Base-by-base conservation (phyloP, 176 grass and related monocot species). In the Neostapfia colusana region DNA sequence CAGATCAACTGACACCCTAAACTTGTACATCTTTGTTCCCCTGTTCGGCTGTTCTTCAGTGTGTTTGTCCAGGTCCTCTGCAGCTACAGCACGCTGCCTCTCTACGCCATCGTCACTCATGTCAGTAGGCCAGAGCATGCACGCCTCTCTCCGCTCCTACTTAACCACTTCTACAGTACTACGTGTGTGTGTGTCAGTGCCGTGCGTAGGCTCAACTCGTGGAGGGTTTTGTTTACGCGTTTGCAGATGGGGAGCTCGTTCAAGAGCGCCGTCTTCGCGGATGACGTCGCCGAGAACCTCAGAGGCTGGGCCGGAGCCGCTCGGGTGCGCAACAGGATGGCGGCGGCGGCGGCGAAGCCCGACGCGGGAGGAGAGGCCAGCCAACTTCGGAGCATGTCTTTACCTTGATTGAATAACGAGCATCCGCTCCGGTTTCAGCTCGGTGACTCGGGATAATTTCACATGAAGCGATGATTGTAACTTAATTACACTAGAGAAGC, bases 91-190 rank as follows among this genome's bases (percentile, higher is more conserved):
- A 93, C 90, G 3, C 83, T 93, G 8, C 93, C 93, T 2, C 88
- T 97, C 60, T 93, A 97, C 62, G 90, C 86, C 54, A 93, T 97
- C 23, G 88, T 93, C 34, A 86, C 88, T 24, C 93, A 93, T 89
- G 93, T 97, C 50, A 87, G 71, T 75, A 65, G 3, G 24, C 38
- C 14, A 18, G 14, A 10, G 10, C 6, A 45, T 17, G 14, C 43
- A 2, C 21, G 23, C 10, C 1, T 16, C 39, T 25, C 65, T 55
- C 6, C 51, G 8, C 51, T 55, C 9, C 1, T 53, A 8, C 18
- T n/a, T 53, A 45, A 31, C 31, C 31, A 31, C 31, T n/a, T n/a
- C n/a, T n/a, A n/a, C n/a, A n/a, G n/a, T 31, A 31, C 31, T 31
- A 31, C 31, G 31, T 31, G 31, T 31, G 31, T 45, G 11, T 45